Conservation (phyloP, 345 rosid species). For the Boechera retrofracta region DNA sequence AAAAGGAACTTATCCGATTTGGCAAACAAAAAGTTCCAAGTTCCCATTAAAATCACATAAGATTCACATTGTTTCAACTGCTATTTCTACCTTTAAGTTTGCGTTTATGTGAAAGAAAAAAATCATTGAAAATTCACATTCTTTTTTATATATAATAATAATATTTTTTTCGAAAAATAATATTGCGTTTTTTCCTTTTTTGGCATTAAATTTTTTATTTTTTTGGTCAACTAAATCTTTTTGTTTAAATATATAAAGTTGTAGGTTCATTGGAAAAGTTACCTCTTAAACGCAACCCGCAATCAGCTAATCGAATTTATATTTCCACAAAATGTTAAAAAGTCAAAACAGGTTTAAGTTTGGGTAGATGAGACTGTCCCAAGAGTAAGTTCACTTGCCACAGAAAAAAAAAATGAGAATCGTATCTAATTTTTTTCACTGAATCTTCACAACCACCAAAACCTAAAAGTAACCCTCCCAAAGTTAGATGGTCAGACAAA, state of each 20-base stretch:
- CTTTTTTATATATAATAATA: not conserved
- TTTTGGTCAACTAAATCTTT: not conserved
- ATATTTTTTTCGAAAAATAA: not conserved
- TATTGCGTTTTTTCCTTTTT: not conserved
- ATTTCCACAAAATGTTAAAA: conserved; percentile 1
- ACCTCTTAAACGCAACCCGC: not conserved
- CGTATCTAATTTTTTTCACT: conserved; percentile 34
- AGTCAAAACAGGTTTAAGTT: conserved; percentile 22
- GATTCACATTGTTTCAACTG: not conserved
- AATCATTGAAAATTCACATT: not conserved
- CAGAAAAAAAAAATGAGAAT: not conserved
- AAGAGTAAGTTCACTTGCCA: conserved; percentile 41
- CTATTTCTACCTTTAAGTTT: conserved; percentile 6
- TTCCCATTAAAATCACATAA: not conserved
- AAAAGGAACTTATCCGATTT: not conserved
- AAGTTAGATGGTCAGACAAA: conserved; percentile 46
- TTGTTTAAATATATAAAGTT: not conserved
- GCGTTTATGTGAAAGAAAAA: not conserved
- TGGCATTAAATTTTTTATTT: not conserved
- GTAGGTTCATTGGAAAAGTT: not conserved
- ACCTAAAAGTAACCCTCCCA: conserved; percentile 44
- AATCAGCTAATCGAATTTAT: not conserved
- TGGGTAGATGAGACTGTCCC: conserved; percentile 39
- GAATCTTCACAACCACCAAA: conserved; percentile 46
- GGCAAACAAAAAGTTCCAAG: not conserved